Base-by-base conservation (phyloP, 2,329 filamentous ascomycete species). In the Lasiodiplodia hormozganensis region DNA sequence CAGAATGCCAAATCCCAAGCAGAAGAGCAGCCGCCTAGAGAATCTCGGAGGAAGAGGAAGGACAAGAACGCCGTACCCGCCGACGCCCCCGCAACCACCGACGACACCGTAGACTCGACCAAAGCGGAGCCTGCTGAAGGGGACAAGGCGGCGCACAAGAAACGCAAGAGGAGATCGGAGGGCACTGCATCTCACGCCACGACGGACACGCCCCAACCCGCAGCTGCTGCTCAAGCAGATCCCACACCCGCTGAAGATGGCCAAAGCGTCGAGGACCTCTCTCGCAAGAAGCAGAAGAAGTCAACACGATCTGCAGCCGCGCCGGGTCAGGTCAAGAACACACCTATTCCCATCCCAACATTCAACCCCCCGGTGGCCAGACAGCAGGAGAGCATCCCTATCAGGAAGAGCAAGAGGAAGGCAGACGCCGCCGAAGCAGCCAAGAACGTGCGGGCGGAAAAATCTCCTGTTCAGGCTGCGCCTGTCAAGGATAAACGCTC, bases 281-380 rank as follows among this genome's bases (percentile, higher is more conserved):
- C 68, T 10, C 49, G 16, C 25, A 67, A 58, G 34, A 69, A 68
- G 54, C 38, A 62, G n/a, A 69, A 57, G 47, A 69, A 68, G n/a
- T 52, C 38, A 21, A 62, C 36, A 18, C 38, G 58, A 28, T 51
- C 58, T 23, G 11, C 34, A 16, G 38, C 58, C 25, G 21, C 51
- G 14, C 34, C 56, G 4, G 34, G 34, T 21, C 58, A 49, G 28
- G 34, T 34, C 12, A 68, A 68, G 56, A 58, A 54, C 11, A 68
- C 51, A 6, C 66, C 66, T 12, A 58, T 68, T 31, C 56, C 66
- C 36, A 34, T 64, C 28, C 66, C 66, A 3, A 53, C 43, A 8
- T 53, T 53, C 43, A 38, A 52, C 11, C 66, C 58, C 21, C 43
- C 25, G 23, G 4, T 25, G 10, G 2, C 57, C 8, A 51, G 53